Evolutionary conservation across 371 early-diverging fungal species (phyloP).

Genomic region (Dichotomocladium elegans): DNA sequence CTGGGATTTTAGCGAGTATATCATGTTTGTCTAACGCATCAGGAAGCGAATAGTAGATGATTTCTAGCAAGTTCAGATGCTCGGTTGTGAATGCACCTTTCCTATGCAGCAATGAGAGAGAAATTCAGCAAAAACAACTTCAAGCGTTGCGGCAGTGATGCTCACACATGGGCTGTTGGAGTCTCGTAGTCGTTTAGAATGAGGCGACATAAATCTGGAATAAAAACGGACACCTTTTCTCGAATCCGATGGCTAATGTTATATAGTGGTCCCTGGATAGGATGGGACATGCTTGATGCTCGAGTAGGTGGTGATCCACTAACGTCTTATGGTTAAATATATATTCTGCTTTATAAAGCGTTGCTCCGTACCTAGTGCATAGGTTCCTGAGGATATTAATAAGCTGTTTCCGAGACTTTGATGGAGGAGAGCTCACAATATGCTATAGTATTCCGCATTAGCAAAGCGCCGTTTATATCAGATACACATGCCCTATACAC

Average conservation of each 20-base stretch:
- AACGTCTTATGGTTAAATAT: too few relatives aligned
- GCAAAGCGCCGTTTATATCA: too few relatives aligned
- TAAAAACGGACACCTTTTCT: conserved; percentile 21
- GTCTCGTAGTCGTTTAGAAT: conserved; percentile 22
- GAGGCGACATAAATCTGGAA: conserved; percentile 20
- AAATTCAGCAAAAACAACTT: too few relatives aligned
- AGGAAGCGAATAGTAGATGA: conserved; percentile 25
- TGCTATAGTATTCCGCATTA: too few relatives aligned
- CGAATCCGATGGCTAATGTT: conserved; percentile 19
- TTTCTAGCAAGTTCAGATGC: conserved; percentile 34
- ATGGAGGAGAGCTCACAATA: too few relatives aligned
- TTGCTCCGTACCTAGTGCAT: background rate
- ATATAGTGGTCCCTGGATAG: conserved; percentile 38
- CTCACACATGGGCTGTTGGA: background rate
- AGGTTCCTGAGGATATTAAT: background rate
- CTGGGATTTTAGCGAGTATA: conserved; percentile 26
- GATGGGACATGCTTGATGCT: conserved; percentile 23
- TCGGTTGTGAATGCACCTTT: conserved; percentile 24
- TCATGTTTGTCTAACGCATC: conserved; percentile 24
- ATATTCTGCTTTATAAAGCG: too few relatives aligned
- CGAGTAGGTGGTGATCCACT: conserved; percentile 32
- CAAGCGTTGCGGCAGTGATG: too few relatives aligned
- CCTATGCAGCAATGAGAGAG: background rate
- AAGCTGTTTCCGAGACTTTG: background rate
- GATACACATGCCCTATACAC: too few relatives aligned